Percentiles rank a stretch among this genome's conserved stretches.
Evolutionary conservation across 495 filamentous ascomycete genomes (phyloP).

Genomic region (Daldinia loculata): DNA sequence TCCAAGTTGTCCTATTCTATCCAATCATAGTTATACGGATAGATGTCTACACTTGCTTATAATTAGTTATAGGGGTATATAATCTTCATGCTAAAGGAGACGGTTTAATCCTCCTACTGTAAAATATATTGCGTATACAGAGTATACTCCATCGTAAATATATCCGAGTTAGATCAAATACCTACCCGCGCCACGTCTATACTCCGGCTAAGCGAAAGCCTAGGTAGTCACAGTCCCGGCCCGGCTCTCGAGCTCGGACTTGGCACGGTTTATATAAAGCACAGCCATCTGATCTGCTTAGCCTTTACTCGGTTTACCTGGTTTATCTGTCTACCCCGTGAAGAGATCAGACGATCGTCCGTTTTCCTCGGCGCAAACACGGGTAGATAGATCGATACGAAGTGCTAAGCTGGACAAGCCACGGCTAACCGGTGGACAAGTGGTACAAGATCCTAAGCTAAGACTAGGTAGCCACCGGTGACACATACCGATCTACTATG

Average conservation of each 20-base stretch:
- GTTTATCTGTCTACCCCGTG: not conserved
- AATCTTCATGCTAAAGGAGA: no score
- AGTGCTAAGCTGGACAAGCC: not conserved
- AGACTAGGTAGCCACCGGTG: not conserved
- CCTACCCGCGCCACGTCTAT: no score
- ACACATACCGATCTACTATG: not conserved
- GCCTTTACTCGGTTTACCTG: not conserved
- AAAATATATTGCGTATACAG: no score
- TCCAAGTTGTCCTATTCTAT: not conserved
- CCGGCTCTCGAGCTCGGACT: not conserved
- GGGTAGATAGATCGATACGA: not conserved
- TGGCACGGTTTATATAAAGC: not conserved
- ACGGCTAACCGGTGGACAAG: not conserved
- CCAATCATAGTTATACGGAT: no score
- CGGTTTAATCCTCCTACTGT: no score
- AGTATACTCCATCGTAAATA: no score
- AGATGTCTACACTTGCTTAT: no score
- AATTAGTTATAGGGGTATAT: no score
- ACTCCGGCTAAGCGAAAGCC: not conserved
- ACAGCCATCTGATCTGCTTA: not conserved
- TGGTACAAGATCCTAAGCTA: not conserved
- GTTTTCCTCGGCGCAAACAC: not conserved
- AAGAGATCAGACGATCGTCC: no score
- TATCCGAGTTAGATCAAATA: not conserved
- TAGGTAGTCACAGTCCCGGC: not conserved